These are phyloP conservation scores for Atalantia buxifolia DNA, from an alignment of 345 rosid genomes.

Conservation along the genomic window DNA sequence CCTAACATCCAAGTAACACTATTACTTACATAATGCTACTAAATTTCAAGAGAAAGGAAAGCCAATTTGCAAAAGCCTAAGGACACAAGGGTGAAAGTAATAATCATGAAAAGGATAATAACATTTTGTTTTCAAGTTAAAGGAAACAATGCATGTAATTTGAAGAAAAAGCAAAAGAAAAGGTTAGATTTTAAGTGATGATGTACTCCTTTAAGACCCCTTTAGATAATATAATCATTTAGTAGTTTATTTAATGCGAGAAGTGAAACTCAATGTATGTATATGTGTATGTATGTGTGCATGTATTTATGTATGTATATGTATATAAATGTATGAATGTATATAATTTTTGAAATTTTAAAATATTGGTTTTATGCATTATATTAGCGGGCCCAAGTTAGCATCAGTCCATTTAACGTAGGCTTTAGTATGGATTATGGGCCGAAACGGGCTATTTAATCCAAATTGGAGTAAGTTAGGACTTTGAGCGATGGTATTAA, in stretches of 20 bases:
- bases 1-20: background rate
- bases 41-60: background rate
- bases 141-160: background rate
- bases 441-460: background rate
- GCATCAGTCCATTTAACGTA: background rate
- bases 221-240: too few relatives aligned
- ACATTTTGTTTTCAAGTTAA: slow-evolving; percentile 6
- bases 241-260: too few relatives aligned
- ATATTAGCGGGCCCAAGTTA: background rate
- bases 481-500: too few relatives aligned
- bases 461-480: too few relatives aligned
- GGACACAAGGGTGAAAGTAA: background rate
- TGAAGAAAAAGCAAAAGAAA: background rate
- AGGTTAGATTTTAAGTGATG: too few relatives aligned
- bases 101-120: background rate
- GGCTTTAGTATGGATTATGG: background rate
- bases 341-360: too few relatives aligned
- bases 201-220: too few relatives aligned
- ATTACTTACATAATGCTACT: background rate
- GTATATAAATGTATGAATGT: too few relatives aligned
- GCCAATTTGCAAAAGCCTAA: background rate
- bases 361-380: background rate
- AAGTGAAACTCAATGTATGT: too few relatives aligned
- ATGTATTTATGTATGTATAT: too few relatives aligned
- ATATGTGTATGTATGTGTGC: too few relatives aligned